These are phyloP conservation scores for Kuraishia piskuri DNA, from an alignment of 805 yeast species.

Conservation along the genomic window DNA sequence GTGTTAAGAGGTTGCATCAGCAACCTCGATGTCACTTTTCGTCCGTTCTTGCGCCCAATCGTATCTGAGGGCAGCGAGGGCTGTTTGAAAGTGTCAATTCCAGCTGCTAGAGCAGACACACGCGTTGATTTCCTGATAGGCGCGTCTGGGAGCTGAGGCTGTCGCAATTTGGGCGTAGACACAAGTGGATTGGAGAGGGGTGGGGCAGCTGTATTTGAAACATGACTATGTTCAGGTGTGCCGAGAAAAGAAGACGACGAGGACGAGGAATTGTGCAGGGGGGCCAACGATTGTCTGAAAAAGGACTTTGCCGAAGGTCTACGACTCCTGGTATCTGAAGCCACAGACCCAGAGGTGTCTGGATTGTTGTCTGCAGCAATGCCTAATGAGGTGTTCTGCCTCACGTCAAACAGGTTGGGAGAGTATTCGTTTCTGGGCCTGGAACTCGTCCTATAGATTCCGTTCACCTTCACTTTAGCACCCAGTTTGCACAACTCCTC, in stretches of 20 bases:
- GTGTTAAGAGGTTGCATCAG: conserved; percentile 16
- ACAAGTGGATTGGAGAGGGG: conserved; percentile 11
- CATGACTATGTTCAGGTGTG: conserved; percentile 16
- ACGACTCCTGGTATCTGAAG: not conserved
- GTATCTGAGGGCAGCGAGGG: conserved; percentile 16
- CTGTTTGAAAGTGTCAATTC: conserved; percentile 12
- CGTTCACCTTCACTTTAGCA: conserved; percentile 53
- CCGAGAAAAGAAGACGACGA: conserved; percentile 7
- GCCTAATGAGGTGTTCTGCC: not conserved
- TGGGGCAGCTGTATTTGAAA: conserved; percentile 1
- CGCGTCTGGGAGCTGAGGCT: conserved; percentile 25
- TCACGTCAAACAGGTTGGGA: not conserved
- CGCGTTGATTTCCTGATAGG: conserved; percentile 28
- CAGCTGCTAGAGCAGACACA: conserved; percentile 7
- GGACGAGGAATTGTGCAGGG: not conserved
- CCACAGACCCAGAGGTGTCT: not conserved
- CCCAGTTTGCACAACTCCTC: conserved; percentile 68
- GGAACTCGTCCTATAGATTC: conserved; percentile 33
- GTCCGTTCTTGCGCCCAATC: conserved; percentile 15
- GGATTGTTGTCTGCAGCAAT: conserved; percentile 6
- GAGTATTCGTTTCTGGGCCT: not conserved
- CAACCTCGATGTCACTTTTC: conserved; percentile 20
- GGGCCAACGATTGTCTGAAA: not conserved
- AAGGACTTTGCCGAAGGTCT: not conserved
- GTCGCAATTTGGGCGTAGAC: conserved; percentile 32